These are phyloP conservation scores for Boletus subparvulus DNA, from an alignment of 768 basidiomycete species.

Conservation along the genomic window DNA sequence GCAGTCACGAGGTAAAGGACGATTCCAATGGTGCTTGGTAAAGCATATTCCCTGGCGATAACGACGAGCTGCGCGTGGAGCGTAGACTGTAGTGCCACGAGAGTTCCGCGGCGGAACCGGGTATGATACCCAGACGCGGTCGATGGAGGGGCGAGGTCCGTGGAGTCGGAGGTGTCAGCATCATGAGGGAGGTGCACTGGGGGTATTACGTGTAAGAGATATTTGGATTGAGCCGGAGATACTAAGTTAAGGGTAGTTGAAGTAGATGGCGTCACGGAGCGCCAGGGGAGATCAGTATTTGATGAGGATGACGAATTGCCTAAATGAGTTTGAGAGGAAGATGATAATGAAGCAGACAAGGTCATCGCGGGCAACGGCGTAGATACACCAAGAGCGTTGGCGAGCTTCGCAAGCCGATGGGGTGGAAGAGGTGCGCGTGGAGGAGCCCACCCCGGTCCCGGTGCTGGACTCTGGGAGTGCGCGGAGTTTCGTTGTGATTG, in stretches of 20 bases:
- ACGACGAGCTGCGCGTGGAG: constrained; percentile 80
- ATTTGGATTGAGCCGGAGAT: constrained; percentile 54
- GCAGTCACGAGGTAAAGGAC: constrained; percentile 74
- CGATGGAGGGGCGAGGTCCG: constrained; percentile 51
- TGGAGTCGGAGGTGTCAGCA: constrained; percentile 39
- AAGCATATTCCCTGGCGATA: constrained; percentile 90
- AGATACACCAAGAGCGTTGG: constrained; percentile 81
- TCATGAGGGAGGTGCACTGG: constrained; percentile 71
- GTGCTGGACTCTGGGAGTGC: constrained; percentile 10
- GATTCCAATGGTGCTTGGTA: constrained; percentile 83
- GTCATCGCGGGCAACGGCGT: constrained; percentile 62
- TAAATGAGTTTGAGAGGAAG: constrained; percentile 9
- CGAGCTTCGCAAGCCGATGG: constrained; percentile 75
- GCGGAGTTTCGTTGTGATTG: constrained; percentile 14
- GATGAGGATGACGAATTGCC: constrained; percentile 20
- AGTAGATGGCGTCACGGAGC: constrained; percentile 51
- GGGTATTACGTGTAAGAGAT: constrained; percentile 81
- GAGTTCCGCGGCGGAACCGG: constrained; percentile 79
- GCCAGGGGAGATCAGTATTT: constrained; percentile 38
- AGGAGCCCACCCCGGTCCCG: constrained; percentile 47
- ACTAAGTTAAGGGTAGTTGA: constrained; percentile 39
- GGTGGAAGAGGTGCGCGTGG: constrained; percentile 75
- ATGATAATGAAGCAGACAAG: constrained; percentile 12
- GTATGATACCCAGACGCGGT: constrained; percentile 73
- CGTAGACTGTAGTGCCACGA: constrained; percentile 82